These are phyloP conservation scores for Chlamydomonas sp. DNA, from an alignment of 139 green algal species.

Conservation along the genomic window DNA sequence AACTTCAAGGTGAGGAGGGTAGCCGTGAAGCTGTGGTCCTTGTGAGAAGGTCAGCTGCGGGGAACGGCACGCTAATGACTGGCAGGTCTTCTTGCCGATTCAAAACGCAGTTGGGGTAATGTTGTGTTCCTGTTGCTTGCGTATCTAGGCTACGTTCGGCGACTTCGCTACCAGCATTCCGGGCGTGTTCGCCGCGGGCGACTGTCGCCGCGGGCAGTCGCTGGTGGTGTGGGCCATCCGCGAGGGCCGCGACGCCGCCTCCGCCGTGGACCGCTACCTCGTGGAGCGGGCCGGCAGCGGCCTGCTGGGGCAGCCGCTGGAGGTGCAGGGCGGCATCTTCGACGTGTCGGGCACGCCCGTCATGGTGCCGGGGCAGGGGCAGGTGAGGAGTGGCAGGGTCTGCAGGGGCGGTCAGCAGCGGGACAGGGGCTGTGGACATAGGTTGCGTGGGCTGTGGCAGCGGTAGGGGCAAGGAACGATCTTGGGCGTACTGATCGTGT, in stretches of 20 bases:
- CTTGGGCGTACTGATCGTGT: no score
- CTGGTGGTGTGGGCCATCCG: conserved; percentile 96
- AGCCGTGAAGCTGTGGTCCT: background rate
- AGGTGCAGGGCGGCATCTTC: conserved; percentile 30
- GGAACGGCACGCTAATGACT: no score
- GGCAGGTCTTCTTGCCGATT: no score
- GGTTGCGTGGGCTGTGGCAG: no score
- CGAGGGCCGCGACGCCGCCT: conserved; percentile 89
- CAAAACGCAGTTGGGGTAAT: background rate
- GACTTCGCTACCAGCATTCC: conserved; percentile 89
- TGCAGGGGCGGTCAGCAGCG: no score
- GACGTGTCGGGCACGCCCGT: conserved; percentile 15
- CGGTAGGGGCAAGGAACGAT: no score
- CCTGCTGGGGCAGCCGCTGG: conserved; percentile 21
- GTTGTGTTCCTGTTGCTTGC: background rate
- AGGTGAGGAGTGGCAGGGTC: no score
- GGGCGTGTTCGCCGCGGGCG: conserved; percentile 95
- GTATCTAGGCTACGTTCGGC: conserved; percentile 74
- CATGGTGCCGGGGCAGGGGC: no score
- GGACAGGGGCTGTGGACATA: no score
- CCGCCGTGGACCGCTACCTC: conserved; percentile 64
- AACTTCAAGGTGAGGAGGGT: conserved; percentile 88
- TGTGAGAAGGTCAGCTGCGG: no score
- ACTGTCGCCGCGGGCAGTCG: conserved; percentile 93
- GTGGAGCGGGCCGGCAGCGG: background rate